These are phyloP conservation scores for Clonostachys sp. DNA, from an alignment of 2,329 filamentous ascomycete genomes.

Conservation along the genomic window DNA sequence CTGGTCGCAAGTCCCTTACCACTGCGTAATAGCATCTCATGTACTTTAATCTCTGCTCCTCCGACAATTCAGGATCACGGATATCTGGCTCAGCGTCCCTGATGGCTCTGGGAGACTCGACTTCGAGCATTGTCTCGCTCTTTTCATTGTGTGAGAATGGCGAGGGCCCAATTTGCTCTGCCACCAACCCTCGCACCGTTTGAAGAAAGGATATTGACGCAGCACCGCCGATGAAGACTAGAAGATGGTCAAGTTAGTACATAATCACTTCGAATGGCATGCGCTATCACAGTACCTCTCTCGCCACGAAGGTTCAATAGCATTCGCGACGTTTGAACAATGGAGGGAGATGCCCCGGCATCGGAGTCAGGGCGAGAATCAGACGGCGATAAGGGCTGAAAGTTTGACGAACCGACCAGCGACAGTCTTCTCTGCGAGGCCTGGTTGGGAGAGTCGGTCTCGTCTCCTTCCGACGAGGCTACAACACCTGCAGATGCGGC, in stretches of 20 bases:
- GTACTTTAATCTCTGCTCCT: slow-evolving; percentile 6
- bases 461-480: no score
- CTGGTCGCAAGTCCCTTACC: slow-evolving; percentile 6
- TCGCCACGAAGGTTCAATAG: slow-evolving; percentile 47
- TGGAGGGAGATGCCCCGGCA: neutral
- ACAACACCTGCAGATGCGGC: no score
- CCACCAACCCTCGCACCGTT: slow-evolving; percentile 39
- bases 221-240: slow-evolving; percentile 44
- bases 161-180: slow-evolving; percentile 47
- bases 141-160: slow-evolving; percentile 46
- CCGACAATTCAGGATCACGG: slow-evolving; percentile 5
- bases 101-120: slow-evolving; percentile 17
- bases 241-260: neutral
- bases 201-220: slow-evolving; percentile 52
- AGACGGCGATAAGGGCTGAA: slow-evolving; percentile 18
- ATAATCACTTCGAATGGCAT: neutral
- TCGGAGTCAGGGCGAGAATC: slow-evolving; percentile 11
- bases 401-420: no score
- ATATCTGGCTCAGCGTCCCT: neutral
- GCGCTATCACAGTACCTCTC: slow-evolving; percentile 26
- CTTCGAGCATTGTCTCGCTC: slow-evolving; percentile 49
- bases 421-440: no score
- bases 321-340: slow-evolving; percentile 29
- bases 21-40: slow-evolving; percentile 10
- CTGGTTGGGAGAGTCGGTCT: no score